These are phyloP conservation scores for Suhomyces bribrorum DNA, from an alignment of 1,139 yeast species.

Conservation along the genomic window DNA sequence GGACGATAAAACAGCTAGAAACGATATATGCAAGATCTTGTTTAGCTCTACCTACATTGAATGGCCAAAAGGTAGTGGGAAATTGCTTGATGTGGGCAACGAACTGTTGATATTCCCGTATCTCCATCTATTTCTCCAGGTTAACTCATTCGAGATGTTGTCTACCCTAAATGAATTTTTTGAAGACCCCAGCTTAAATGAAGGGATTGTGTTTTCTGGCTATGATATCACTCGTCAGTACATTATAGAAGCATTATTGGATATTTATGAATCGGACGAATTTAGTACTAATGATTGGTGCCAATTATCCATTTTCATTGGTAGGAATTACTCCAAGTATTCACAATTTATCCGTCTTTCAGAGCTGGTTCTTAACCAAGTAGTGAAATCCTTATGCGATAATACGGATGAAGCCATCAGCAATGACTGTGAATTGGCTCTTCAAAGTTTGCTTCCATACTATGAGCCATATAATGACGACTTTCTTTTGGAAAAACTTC, in stretches of 20 bases:
- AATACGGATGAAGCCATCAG: conserved; percentile 29
- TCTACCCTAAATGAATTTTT: conserved; percentile 73
- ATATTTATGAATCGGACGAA: conserved; percentile 41
- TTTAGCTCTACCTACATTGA: conserved; percentile 47
- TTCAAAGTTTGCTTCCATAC: conserved; percentile 64
- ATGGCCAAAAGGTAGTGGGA: conserved; percentile 42
- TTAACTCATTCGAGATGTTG: conserved; percentile 58
- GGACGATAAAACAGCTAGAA: conserved; percentile 39
- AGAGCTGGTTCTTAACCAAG: conserved; percentile 51
- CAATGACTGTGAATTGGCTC: conserved; percentile 63
- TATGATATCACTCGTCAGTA: conserved; percentile 55
- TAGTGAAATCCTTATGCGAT: conserved; percentile 55
- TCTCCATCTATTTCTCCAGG: conserved; percentile 48
- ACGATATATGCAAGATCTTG: conserved; percentile 51
- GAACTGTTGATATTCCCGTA: conserved; percentile 60
- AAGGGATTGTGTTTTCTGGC: conserved; percentile 20
- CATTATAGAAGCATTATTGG: conserved; percentile 65
- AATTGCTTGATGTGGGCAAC: conserved; percentile 24
- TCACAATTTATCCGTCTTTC: conserved; percentile 73
- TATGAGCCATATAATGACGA: conserved; percentile 58
- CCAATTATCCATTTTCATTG: conserved; percentile 65
- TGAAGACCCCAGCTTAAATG: conserved; percentile 70
- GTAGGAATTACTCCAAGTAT: conserved; percentile 77
- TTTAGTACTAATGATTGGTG: conserved; percentile 37
- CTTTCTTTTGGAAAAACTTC: conserved; percentile 50